Evolutionary conservation across 2,329 filamentous ascomycete species (phyloP).

Genomic region (Alternaria hordeiaustralica): DNA sequence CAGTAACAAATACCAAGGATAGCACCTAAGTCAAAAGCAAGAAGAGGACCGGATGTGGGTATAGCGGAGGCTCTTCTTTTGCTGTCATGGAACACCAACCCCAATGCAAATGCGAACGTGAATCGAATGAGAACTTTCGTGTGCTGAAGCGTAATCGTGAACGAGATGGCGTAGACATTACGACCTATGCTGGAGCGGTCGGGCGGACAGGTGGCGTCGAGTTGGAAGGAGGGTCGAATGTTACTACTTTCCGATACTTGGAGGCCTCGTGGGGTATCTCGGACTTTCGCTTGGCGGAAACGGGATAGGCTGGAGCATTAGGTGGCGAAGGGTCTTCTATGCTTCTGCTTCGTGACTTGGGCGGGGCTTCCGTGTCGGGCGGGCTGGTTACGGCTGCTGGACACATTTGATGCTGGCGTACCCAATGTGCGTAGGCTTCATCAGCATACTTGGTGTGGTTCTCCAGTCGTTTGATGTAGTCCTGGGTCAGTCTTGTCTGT

Average conservation of each 20-base stretch:
- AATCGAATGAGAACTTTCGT: constrained; percentile 10
- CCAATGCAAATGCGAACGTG: constrained; percentile 27
- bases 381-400: constrained; percentile 2
- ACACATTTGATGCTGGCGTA: constrained; percentile 9
- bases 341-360: constrained; percentile 11
- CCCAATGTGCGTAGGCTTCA: constrained; percentile 19
- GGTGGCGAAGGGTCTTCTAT: background rate
- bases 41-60: constrained; percentile 21
- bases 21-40: constrained; percentile 1
- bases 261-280: constrained; percentile 17
- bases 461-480: constrained; percentile 24
- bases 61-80: constrained; percentile 26
- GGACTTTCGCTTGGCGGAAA: constrained; percentile 27
- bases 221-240: constrained; percentile 13
- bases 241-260: constrained; percentile 20
- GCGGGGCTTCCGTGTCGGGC: constrained; percentile 3
- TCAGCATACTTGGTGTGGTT: constrained; percentile 24
- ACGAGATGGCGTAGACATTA: background rate
- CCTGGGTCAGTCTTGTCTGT: constrained; percentile 18
- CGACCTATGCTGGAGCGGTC: constrained; percentile 16
- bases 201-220: constrained; percentile 21
- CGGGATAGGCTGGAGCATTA: background rate
- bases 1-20: background rate
- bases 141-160: constrained; percentile 6
- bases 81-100: constrained; percentile 23